Conservation (phyloP, 2,329 filamentous ascomycete species). For the Colletotrichum sp. region DNA sequence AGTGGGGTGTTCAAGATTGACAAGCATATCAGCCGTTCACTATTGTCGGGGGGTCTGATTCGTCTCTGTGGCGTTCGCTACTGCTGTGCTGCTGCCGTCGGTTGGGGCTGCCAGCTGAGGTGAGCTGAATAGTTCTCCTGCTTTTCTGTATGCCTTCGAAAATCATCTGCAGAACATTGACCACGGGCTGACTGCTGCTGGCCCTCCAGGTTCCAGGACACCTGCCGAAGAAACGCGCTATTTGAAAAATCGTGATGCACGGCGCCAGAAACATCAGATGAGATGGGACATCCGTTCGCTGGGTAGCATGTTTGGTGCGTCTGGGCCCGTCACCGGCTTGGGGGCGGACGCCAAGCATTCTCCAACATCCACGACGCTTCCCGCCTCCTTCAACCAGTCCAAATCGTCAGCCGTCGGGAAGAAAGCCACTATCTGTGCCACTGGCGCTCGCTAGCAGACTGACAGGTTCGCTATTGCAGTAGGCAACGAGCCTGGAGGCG, state of each 20-base stretch:
- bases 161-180: not conserved
- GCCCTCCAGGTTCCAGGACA: not conserved
- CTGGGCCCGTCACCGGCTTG: not conserved
- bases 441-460: not conserved
- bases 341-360: not conserved
- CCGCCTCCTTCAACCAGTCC: not conserved
- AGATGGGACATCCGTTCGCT: not conserved
- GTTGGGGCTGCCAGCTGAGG: not conserved
- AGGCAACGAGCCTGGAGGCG: not conserved
- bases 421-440: not conserved
- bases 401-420: not conserved
- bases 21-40: constrained; percentile 1
- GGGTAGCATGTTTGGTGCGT: not conserved
- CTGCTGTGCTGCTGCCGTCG: not conserved
- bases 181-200: not conserved
- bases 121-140: not conserved
- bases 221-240: not conserved
- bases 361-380: not conserved
- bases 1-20: constrained; percentile 3
- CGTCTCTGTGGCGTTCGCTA: not conserved
- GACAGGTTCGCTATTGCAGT: not conserved
- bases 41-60: not conserved
- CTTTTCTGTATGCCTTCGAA: not conserved
- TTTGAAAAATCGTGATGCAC: not conserved
- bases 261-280: not conserved